phyloP scores from a whole-genome alignment of 768 basidiomycete genomes.

The Boletellus ananas region DNA sequence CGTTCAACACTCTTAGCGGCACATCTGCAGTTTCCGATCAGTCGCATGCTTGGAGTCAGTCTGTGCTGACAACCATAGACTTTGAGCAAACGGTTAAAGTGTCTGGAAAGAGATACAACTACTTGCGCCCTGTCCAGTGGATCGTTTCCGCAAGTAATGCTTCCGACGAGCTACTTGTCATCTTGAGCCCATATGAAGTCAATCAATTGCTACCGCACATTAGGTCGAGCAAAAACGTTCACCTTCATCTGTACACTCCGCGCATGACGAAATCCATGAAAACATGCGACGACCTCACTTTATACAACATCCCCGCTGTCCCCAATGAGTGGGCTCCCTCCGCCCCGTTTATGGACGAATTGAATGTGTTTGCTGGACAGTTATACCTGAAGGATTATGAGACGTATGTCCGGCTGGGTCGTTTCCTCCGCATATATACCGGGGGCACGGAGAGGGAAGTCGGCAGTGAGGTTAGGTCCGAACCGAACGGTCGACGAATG shows the following conservation, averaged over 20 bases:
- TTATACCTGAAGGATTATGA: constrained; percentile 35
- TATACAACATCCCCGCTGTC: constrained; percentile 21
- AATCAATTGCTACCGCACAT: constrained; percentile 37
- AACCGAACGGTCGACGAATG: constrained; percentile 4
- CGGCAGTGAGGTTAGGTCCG: constrained; percentile 31
- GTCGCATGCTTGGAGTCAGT: constrained; percentile 12
- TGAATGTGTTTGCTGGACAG: constrained; percentile 45
- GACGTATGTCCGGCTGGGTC: constrained; percentile 34
- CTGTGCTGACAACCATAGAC: constrained; percentile 14
- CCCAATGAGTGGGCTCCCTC: constrained; percentile 14
- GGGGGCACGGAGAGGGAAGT: constrained; percentile 45
- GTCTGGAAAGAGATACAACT: constrained; percentile 24
- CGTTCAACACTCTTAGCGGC: constrained; percentile 8
- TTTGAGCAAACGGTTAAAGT: constrained; percentile 6
- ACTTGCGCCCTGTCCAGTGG: constrained; percentile 42
- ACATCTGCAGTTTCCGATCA: constrained; percentile 13
- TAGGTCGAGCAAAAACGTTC: constrained; percentile 27
- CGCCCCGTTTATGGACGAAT: constrained; percentile 24
- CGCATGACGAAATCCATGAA: constrained; percentile 31
- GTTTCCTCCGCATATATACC: constrained; percentile 35
- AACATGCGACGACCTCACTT: constrained; percentile 33
- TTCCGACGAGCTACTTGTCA: constrained; percentile 28
- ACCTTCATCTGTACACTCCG: constrained; percentile 42
- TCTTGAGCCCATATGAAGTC: constrained; percentile 41
- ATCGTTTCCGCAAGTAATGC: constrained; percentile 34